phyloP scores from a whole-genome alignment of 75 land plant genomes.

The Azolla pinnata region DNA sequence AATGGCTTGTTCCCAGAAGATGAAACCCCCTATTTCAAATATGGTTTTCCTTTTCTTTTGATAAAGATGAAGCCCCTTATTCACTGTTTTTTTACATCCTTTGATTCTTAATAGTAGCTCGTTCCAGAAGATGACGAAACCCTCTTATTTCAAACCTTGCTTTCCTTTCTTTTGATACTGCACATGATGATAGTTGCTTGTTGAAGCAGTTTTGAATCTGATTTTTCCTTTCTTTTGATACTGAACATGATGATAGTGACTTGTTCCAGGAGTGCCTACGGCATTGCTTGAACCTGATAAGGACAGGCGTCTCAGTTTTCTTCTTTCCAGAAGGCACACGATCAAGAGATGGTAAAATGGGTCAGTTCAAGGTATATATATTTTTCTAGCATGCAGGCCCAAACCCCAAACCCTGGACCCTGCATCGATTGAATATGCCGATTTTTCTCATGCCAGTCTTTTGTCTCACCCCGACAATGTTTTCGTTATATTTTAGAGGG shows the following conservation, averaged over 20 bases:
- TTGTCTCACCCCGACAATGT: too few relatives aligned
- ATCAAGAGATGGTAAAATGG: constrained; percentile 79
- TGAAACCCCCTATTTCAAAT: too few relatives aligned
- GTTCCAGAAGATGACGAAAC: neutral
- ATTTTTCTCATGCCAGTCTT: too few relatives aligned
- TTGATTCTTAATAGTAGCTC: too few relatives aligned
- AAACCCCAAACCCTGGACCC: too few relatives aligned
- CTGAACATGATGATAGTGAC: neutral
- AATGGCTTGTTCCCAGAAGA: too few relatives aligned
- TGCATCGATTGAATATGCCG: too few relatives aligned
- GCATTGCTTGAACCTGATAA: constrained; percentile 62
- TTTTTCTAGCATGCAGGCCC: too few relatives aligned
- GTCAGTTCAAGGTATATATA: constrained; percentile 71
- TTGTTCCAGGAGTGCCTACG: constrained; percentile 66
- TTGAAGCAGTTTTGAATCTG: neutral
- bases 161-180: neutral
- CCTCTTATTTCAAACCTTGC: too few relatives aligned
- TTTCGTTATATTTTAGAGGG: constrained; percentile 62
- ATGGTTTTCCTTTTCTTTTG: too few relatives aligned
- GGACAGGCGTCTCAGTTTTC: constrained; percentile 73
- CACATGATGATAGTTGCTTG: neutral
- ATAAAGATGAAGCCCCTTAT: too few relatives aligned
- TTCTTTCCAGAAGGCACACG: constrained; percentile 98
- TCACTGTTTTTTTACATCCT: too few relatives aligned
- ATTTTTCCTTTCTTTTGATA: neutral